Evolutionary conservation across 805 yeast species (phyloP).

Genomic region (Candida arabinofermentans): DNA sequence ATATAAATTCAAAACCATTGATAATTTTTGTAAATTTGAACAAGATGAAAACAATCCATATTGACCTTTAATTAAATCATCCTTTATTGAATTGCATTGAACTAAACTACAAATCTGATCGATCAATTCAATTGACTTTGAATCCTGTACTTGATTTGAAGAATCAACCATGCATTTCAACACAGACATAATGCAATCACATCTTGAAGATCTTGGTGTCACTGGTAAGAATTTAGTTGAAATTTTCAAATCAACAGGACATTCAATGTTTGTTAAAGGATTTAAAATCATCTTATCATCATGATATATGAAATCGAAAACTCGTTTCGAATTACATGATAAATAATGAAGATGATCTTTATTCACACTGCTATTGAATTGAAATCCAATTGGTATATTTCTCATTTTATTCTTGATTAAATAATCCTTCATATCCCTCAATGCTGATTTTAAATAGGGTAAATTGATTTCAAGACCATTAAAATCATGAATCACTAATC

Average conservation of each 20-base stretch:
- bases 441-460: conserved; percentile 84
- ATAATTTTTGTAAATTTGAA: conserved; percentile 33
- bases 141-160: conserved; percentile 8
- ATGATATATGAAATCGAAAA: conserved; percentile 14
- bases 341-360: conserved; percentile 9
- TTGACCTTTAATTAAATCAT: conserved; percentile 34
- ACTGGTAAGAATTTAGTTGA: conserved; percentile 29
- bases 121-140: conserved; percentile 11
- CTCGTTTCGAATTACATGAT: conserved; percentile 9
- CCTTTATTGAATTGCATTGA: conserved; percentile 36
- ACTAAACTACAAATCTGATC: conserved; percentile 33
- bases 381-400: conserved; percentile 35
- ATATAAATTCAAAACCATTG: conserved; percentile 38
- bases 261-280: not conserved
- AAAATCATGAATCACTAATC: conserved; percentile 85
- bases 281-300: not conserved
- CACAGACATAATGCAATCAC: conserved; percentile 42
- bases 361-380: not conserved
- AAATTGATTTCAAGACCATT: conserved; percentile 65
- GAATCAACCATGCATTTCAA: conserved; percentile 34
- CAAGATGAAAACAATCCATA: conserved; percentile 43
- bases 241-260: conserved; percentile 12
- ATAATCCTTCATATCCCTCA: conserved; percentile 77
- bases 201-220: conserved; percentile 38
- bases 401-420: conserved; percentile 38